These are phyloP conservation scores for Phlebiopsis flavidoalba DNA, from an alignment of 768 basidiomycete genomes.

Conservation along the genomic window DNA sequence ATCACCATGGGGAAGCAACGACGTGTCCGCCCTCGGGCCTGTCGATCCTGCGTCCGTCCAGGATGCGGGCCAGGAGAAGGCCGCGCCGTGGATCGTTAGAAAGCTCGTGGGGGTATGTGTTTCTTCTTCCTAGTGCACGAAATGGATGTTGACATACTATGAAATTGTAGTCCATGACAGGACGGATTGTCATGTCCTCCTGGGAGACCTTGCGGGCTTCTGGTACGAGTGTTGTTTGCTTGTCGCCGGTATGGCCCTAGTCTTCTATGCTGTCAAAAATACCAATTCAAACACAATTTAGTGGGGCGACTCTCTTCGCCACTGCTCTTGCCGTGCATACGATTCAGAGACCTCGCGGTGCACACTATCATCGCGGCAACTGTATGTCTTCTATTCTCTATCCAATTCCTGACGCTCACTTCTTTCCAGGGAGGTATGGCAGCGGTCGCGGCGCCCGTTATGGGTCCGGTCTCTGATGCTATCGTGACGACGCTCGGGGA, in stretches of 20 bases:
- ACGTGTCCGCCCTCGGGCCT: slow-evolving; percentile 39
- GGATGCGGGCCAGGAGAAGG: slow-evolving; percentile 45
- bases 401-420: neutral
- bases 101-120: slow-evolving; percentile 59
- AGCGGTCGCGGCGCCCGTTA: slow-evolving; percentile 41
- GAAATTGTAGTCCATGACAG: slow-evolving; percentile 46
- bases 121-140: neutral
- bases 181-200: slow-evolving; percentile 58
- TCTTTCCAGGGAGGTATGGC: slow-evolving; percentile 34
- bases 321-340: slow-evolving; percentile 55
- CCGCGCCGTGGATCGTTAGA: slow-evolving; percentile 57
- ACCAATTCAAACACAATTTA: slow-evolving; percentile 17
- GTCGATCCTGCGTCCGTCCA: slow-evolving; percentile 43
- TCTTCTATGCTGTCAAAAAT: neutral
- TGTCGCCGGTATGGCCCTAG: slow-evolving; percentile 48
- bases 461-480: slow-evolving; percentile 51
- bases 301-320: slow-evolving; percentile 66
- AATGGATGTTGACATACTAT: neutral
- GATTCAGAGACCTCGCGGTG: slow-evolving; percentile 57
- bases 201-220: slow-evolving; percentile 58
- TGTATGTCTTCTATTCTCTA: slow-evolving; percentile 28
- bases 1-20: neutral
- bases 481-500: slow-evolving; percentile 48
- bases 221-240: slow-evolving; percentile 53
- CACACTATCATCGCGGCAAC: slow-evolving; percentile 59